Evolutionary conservation across 2,329 filamentous ascomycete genomes (phyloP).

Genomic region (Calonectria henricotiae): DNA sequence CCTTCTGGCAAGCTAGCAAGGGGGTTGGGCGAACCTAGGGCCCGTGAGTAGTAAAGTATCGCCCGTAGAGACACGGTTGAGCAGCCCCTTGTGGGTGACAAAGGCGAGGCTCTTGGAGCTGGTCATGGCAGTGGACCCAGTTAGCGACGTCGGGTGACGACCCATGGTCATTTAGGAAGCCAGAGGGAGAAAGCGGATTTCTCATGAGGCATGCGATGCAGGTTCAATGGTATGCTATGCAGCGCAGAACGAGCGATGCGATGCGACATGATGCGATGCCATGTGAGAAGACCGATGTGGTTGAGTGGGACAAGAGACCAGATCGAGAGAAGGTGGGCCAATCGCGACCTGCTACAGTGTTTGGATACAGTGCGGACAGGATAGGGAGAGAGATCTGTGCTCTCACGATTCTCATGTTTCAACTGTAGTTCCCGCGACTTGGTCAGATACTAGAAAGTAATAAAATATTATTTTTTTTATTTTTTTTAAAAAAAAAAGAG

Average conservation of each 20-base stretch:
- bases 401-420: constrained; percentile 18
- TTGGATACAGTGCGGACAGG: constrained; percentile 18
- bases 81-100: not conserved
- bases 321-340: constrained; percentile 31
- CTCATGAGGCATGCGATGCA: constrained; percentile 3
- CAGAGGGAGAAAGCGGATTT: not conserved
- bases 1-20: constrained; percentile 17
- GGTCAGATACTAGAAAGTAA: not conserved
- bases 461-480: too few species aligned
- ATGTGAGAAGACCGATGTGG: constrained; percentile 26
- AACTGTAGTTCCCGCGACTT: constrained; percentile 11
- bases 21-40: constrained; percentile 23
- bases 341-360: constrained; percentile 19
- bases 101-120: constrained; percentile 18
- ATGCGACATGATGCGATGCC: constrained; percentile 19
- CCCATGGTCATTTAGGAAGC: not conserved
- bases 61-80: not conserved
- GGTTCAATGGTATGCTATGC: constrained; percentile 23
- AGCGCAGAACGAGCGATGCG: constrained; percentile 3
- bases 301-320: constrained; percentile 42
- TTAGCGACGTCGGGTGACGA: constrained; percentile 2
- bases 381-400: constrained; percentile 5
- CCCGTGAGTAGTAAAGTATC: constrained; percentile 6
- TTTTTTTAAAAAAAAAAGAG: not conserved
- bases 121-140: constrained; percentile 3